Conservation (phyloP, 1,284 basidiomycete genomes). For the Veloporphyrellus conicus region DNA sequence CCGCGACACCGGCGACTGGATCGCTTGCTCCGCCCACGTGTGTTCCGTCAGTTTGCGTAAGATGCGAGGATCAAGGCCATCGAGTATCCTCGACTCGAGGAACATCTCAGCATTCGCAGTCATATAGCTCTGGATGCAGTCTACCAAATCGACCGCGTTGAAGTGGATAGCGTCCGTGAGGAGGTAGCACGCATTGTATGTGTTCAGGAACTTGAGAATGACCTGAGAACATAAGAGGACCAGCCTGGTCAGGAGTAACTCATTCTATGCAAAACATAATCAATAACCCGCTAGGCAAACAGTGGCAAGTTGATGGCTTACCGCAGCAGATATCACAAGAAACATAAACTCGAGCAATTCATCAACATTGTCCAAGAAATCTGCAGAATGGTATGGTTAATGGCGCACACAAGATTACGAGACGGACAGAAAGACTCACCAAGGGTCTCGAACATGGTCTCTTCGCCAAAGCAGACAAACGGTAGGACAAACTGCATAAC, state of each 20-base stretch:
- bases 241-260: conserved; percentile 83
- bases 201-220: conserved; percentile 67
- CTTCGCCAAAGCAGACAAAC: conserved; percentile 81
- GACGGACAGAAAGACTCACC: conserved; percentile 42
- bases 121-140: conserved; percentile 79
- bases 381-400: conserved; percentile 33
- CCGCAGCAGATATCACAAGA: conserved; percentile 80
- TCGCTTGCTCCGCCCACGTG: conserved; percentile 59
- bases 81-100: conserved; percentile 76
- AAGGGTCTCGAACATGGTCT: conserved; percentile 69
- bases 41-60: conserved; percentile 67
- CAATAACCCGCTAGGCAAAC: neutral
- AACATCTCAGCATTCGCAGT: conserved; percentile 83
- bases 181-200: conserved; percentile 78
- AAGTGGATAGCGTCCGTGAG: conserved; percentile 81
- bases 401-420: neutral
- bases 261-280: conserved; percentile 58
- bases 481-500: conserved; percentile 74
- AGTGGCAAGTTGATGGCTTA: conserved; percentile 40
- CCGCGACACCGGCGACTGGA: conserved; percentile 65
- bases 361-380: conserved; percentile 65
- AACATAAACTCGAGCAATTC: conserved; percentile 85
- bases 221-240: conserved; percentile 78
- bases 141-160: conserved; percentile 67
- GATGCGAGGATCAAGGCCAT: conserved; percentile 67